Evolutionary conservation across 495 filamentous ascomycete genomes (phyloP), one percentile per base, ranked within the genome.

Genomic region (Collariella sp.): DNA sequence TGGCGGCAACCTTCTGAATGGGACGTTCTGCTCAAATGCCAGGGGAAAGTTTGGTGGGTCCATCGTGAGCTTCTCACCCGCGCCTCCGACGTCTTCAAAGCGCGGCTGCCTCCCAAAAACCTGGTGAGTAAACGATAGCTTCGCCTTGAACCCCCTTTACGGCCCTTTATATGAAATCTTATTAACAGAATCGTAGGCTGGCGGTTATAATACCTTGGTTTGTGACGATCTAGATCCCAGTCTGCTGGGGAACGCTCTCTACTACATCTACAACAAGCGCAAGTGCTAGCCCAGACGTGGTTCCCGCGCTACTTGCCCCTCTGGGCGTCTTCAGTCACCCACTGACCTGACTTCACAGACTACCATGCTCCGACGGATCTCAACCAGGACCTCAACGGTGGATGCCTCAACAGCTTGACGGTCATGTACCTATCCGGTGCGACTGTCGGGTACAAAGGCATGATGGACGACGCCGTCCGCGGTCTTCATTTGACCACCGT

Each of bases 231-330:
- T 61, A 33, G 10, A 42, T 31, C 12, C 19, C 4, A 18, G n/a
- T 15, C 51, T 50, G 18, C 39, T 66, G 19, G 47, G n/a, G 5
- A 26, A 41, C 13, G 62, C 46, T 3, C 39, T 68, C 2, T 22
- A 52, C 1, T 68, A 58, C 31, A 64, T 68, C 55, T 68, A 68
- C 41, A 34, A 42, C 29, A 45, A 62, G 24, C 29, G 53, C 58
- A 52, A 47, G 54, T 16, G 20, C 20, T n/a, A 5, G 9, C n/a
- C 20, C 23, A 12, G 5, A 12, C 11, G 15, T 3, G 5, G 3
- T 43, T 33, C 19, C 0, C 12, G 7, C 35, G 23, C 12, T 16
- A 5, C 2, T 49, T 16, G 10, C 19, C 7, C 44, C 35, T 0
- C 3, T 44, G 4, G 7, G 5, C 2, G 20, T n/a, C 34, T 10